phyloP scores from a whole-genome alignment of 306 rosid genomes.

The Echinosophora koreensis region DNA sequence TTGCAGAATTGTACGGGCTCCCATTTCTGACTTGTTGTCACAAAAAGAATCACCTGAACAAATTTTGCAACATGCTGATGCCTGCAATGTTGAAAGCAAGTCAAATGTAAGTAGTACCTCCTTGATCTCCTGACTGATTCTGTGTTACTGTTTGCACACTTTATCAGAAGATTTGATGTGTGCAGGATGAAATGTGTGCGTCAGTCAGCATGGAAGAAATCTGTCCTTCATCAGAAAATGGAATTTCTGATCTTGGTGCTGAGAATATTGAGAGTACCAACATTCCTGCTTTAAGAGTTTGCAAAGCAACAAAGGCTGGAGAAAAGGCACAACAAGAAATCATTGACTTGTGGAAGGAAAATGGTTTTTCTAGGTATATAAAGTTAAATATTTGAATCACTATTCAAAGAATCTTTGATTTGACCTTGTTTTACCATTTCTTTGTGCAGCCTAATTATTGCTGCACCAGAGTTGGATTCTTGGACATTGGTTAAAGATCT shows the following conservation, averaged over 20 bases:
- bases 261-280: slow-evolving; percentile 43
- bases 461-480: slow-evolving; percentile 85
- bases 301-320: slow-evolving; percentile 77
- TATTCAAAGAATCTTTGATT: slow-evolving; percentile 11
- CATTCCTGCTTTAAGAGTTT: slow-evolving; percentile 50
- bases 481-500: slow-evolving; percentile 74
- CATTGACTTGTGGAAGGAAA: slow-evolving; percentile 77
- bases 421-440: neutral
- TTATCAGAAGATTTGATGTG: slow-evolving; percentile 12
- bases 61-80: slow-evolving; percentile 49
- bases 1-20: slow-evolving; percentile 73
- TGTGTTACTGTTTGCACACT: slow-evolving; percentile 18
- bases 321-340: slow-evolving; percentile 72
- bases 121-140: slow-evolving; percentile 24
- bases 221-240: slow-evolving; percentile 52
- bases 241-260: slow-evolving; percentile 50
- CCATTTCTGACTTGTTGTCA: slow-evolving; percentile 67
- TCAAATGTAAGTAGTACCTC: slow-evolving; percentile 60
- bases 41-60: slow-evolving; percentile 54
- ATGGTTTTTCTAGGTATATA: slow-evolving; percentile 88
- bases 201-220: slow-evolving; percentile 55
- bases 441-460: slow-evolving; percentile 76
- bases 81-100: slow-evolving; percentile 53
- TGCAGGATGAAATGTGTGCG: slow-evolving; percentile 64
- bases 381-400: slow-evolving; percentile 15